Evolutionary conservation across 768 basidiomycete genomes (phyloP), one percentile per base, ranked within the genome.

Genomic region (Hypsizygus marmoreus): DNA sequence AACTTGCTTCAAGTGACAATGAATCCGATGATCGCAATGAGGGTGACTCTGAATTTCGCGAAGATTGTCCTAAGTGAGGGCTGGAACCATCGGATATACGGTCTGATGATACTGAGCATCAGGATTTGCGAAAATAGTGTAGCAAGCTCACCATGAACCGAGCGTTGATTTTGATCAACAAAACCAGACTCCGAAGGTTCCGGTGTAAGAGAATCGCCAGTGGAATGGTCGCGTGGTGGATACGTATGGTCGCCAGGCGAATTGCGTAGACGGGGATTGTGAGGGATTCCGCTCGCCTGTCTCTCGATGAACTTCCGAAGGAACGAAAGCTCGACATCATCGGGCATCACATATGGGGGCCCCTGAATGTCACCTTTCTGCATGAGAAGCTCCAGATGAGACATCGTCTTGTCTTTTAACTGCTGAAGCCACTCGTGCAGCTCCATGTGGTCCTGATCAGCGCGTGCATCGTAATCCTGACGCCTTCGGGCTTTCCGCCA

Each of bases 391-490:
- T 91, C 88, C 34, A 91, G 75, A 67, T 91, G 87, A 36, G 87
- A 86, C 88, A 91, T 91, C 40, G 86, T 88, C 65, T 89, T 91
- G 67, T 91, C 88, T 64, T 91, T 91, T 56, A 91, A 73, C 63
- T 90, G 88, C 56, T 91, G 88, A 2, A 91, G 69, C 88, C 88
- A 91, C 60, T 91, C 88, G 57, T 91, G 88, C 16, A 91, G 69
- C 60, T 91, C 88, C 88, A 91, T 91, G 58, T 91, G 88, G 60
- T 91, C 88, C 62, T 89, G 88, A 71, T 91, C 88, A 1, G 88
- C 88, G 38, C 84, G 81, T 40, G 86, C 81, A 60, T 91, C 86
- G 67, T 87, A 91, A 68, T 90, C 88, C 67, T 91, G 88, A 50
- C 88, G 81, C 66, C 88, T 72, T 46, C 83, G 72, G n/a, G 82